Percentiles rank a stretch among this genome's conserved stretches.
Evolutionary conservation across 2,329 filamentous ascomycete genomes (phyloP).

Genomic region (Fragosphaeria purpurea): DNA sequence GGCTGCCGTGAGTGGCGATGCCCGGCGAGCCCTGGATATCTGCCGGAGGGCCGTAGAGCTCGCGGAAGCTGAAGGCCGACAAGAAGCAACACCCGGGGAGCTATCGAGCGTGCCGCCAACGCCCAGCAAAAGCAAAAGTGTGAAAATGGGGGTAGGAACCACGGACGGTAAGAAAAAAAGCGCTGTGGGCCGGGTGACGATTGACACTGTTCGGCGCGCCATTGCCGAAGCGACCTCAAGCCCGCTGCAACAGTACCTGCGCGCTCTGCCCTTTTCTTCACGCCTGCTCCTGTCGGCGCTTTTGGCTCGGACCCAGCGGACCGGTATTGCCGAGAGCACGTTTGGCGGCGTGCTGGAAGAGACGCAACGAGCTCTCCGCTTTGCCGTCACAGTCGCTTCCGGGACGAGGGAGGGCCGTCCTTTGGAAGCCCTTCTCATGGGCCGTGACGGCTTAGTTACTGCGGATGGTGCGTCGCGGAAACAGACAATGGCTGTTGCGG

Average conservation of each 20-base stretch:
- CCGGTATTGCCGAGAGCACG: constrained; percentile 76
- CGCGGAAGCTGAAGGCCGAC: constrained; percentile 59
- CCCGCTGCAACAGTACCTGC: constrained; percentile 81
- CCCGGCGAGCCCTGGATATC: constrained; percentile 84
- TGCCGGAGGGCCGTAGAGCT: constrained; percentile 92
- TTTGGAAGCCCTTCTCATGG: constrained; percentile 41
- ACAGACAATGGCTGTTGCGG: constrained; percentile 8
- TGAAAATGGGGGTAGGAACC: not conserved
- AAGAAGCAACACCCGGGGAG: constrained; percentile 15
- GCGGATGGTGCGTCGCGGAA: constrained; percentile 2
- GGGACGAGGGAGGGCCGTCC: constrained; percentile 36
- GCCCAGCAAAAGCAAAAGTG: constrained; percentile 15
- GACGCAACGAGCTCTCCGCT: constrained; percentile 56
- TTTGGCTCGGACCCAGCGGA: constrained; percentile 66
- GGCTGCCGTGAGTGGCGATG: constrained; percentile 90
- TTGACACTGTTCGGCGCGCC: constrained; percentile 84
- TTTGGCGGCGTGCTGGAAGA: constrained; percentile 87
- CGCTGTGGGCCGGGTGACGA: constrained; percentile 60
- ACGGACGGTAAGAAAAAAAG: constrained; percentile 21
- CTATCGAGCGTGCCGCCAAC: constrained; percentile 23
- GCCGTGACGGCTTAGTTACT: not conserved
- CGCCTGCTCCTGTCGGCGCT: constrained; percentile 83
- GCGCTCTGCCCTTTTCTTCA: constrained; percentile 66
- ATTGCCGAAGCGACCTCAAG: constrained; percentile 93
- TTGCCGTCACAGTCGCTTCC: constrained; percentile 37